Percentiles rank a stretch among this genome's conserved stretches.
phyloP scores from a whole-genome alignment of 331 rosid genomes.

The Saraca asoca region DNA sequence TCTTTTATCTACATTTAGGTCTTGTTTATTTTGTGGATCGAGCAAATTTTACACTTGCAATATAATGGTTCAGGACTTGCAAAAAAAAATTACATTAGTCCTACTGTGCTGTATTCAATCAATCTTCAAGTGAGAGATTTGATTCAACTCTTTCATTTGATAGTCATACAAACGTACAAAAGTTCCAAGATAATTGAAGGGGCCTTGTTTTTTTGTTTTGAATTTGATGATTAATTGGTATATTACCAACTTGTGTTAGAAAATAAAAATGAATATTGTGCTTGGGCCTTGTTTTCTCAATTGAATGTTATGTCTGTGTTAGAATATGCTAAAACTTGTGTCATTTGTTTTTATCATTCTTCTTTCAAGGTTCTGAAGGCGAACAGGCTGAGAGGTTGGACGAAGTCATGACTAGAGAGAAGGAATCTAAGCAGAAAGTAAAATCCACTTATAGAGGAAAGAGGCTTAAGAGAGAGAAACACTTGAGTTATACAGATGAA shows the following conservation, averaged over 20 bases:
- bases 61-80: conserved; percentile 18
- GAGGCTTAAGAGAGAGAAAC: conserved; percentile 39
- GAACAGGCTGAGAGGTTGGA: conserved; percentile 53
- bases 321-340: background rate
- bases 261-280: too few species aligned
- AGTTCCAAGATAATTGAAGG: too few species aligned
- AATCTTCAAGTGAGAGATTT: too few species aligned
- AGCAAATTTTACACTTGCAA: background rate
- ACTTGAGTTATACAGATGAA: conserved; percentile 40
- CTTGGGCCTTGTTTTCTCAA: too few species aligned
- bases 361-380: conserved; percentile 60
- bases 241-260: too few species aligned
- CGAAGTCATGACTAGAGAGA: conserved; percentile 46
- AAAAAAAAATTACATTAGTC: background rate
- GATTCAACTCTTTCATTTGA: too few species aligned
- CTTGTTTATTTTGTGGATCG: background rate
- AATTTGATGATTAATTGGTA: too few species aligned
- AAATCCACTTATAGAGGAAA: conserved; percentile 50
- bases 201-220: too few species aligned
- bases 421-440: conserved; percentile 54
- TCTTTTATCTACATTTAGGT: conserved; percentile 21
- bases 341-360: background rate
- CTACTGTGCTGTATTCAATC: too few species aligned
- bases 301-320: too few species aligned
- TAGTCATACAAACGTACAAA: too few species aligned